A percentile compares a stretch with the other conserved stretches of the same genome.
phyloP scores from a whole-genome alignment of 2,329 filamentous ascomycete species.

The Raffaelea arxii region DNA sequence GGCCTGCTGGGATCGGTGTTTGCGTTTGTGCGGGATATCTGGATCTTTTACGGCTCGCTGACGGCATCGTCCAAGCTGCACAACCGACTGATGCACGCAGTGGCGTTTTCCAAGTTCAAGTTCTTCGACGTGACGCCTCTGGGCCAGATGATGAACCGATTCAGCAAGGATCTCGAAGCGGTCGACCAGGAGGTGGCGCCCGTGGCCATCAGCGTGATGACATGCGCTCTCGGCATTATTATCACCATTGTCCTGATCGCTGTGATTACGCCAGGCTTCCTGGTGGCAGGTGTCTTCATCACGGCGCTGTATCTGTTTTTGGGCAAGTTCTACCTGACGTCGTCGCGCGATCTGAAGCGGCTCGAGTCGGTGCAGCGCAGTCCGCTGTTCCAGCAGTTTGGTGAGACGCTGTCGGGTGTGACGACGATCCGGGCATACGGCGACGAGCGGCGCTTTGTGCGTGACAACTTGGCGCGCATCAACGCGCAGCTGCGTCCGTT shows the following conservation, averaged over 20 bases:
- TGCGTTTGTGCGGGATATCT: conserved; percentile 72
- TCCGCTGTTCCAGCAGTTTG: conserved; percentile 94
- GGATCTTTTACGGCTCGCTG: conserved; percentile 87
- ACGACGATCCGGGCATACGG: conserved; percentile 96
- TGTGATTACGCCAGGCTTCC: conserved; percentile 78
- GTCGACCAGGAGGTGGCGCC: conserved; percentile 94
- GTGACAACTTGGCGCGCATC: conserved; percentile 80
- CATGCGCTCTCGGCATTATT: conserved; percentile 56
- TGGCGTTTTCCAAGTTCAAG: conserved; percentile 86
- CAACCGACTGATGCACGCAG: conserved; percentile 61
- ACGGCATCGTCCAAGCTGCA: conserved; percentile 82
- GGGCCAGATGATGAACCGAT: conserved; percentile 94
- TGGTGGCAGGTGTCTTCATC: conserved; percentile 81
- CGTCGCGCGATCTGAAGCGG: conserved; percentile 91
- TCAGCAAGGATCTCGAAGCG: conserved; percentile 93
- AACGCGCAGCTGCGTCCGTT: conserved; percentile 89
- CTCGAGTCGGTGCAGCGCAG: conserved; percentile 90
- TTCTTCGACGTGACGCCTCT: conserved; percentile 97
- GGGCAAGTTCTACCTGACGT: conserved; percentile 78
- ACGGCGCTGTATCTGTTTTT: conserved; percentile 72
- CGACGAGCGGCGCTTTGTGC: conserved; percentile 84
- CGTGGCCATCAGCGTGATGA: conserved; percentile 68
- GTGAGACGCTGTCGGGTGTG: conserved; percentile 88
- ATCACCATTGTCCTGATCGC: conserved; percentile 86
- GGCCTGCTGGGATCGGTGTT: conserved; percentile 69